phyloP scores from a whole-genome alignment of 139 green algal species.

The Coelastrella sp. region DNA sequence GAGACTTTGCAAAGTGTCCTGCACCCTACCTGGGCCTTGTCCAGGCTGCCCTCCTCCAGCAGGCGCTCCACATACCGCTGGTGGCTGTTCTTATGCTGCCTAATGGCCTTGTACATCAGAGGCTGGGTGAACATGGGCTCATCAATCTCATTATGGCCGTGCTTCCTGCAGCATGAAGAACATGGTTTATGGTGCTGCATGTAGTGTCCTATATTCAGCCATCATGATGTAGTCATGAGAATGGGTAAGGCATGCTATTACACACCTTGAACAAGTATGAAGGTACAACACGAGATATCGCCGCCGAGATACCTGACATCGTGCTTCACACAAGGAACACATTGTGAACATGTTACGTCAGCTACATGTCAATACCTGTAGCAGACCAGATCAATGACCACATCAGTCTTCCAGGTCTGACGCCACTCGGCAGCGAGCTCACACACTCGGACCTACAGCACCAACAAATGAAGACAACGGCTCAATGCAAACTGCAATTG shows the following conservation, averaged over 20 bases:
- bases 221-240: too few relatives aligned
- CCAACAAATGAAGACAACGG: too few relatives aligned
- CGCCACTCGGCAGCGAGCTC: slow-evolving; percentile 97
- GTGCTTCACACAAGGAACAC: too few relatives aligned
- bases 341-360: too few relatives aligned
- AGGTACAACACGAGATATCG: too few relatives aligned
- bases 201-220: too few relatives aligned
- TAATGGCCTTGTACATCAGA: slow-evolving; percentile 95
- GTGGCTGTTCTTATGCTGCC: slow-evolving; percentile 75
- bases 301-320: too few relatives aligned
- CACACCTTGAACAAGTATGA: too few relatives aligned
- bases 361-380: too few relatives aligned
- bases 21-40: slow-evolving; percentile 29
- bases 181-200: too few relatives aligned
- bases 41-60: slow-evolving; percentile 72
- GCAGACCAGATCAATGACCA: slow-evolving; percentile 97
- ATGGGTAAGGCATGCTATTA: too few relatives aligned
- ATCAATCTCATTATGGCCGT: slow-evolving; percentile 99
- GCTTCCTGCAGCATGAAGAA: slow-evolving; percentile 71
- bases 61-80: slow-evolving; percentile 86
- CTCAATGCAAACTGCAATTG: too few relatives aligned
- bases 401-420: slow-evolving; percentile 90
- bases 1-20: neutral
- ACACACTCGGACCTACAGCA: slow-evolving; percentile 74
- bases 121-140: slow-evolving; percentile 99